Evolutionary conservation across 495 filamentous ascomycete species (phyloP).

Genomic region (Oleoguttula mirabilis): DNA sequence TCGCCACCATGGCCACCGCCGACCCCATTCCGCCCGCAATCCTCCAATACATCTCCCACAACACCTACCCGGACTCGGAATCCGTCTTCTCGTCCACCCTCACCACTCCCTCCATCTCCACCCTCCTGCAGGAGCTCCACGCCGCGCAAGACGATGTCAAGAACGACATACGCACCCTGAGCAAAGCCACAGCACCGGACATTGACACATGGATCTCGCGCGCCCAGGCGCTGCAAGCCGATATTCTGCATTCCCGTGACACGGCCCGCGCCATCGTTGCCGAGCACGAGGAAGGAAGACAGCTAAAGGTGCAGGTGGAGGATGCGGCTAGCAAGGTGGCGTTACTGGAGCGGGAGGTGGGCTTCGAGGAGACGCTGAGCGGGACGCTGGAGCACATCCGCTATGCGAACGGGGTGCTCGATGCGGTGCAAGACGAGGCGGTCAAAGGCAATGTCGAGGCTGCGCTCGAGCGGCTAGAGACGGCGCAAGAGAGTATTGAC

Average conservation of each 20-base stretch:
- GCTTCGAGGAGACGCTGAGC: slow-evolving; percentile 60
- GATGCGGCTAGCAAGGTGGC: slow-evolving; percentile 58
- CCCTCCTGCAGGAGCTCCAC: slow-evolving; percentile 51
- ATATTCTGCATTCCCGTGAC: slow-evolving; percentile 60
- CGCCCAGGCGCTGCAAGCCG: slow-evolving; percentile 68
- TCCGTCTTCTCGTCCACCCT: slow-evolving; percentile 52
- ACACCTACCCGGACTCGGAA: slow-evolving; percentile 62
- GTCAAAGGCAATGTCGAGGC: slow-evolving; percentile 22
- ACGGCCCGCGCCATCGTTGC: slow-evolving; percentile 65
- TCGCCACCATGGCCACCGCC: slow-evolving; percentile 7
- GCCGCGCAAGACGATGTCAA: slow-evolving; percentile 56
- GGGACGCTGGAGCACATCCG: slow-evolving; percentile 50
- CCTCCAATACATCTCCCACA: slow-evolving; percentile 58
- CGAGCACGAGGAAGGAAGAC: slow-evolving; percentile 52
- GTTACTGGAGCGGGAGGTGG: slow-evolving; percentile 61
- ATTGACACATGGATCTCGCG: slow-evolving; percentile 75
- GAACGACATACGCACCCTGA: slow-evolving; percentile 59
- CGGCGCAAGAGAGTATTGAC: slow-evolving; percentile 36
- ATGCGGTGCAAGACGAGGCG: slow-evolving; percentile 27
- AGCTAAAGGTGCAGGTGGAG: slow-evolving; percentile 44
- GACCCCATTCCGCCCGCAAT: slow-evolving; percentile 50
- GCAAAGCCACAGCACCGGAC: slow-evolving; percentile 60
- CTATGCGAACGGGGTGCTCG: slow-evolving; percentile 35
- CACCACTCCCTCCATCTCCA: slow-evolving; percentile 43
- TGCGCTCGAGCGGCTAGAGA: slow-evolving; percentile 35